Percentiles rank a stretch among this genome's conserved stretches.
These are phyloP conservation scores for Pythium volutum DNA, from an alignment of 352 stramenopile genomes.

Conservation along the genomic window DNA sequence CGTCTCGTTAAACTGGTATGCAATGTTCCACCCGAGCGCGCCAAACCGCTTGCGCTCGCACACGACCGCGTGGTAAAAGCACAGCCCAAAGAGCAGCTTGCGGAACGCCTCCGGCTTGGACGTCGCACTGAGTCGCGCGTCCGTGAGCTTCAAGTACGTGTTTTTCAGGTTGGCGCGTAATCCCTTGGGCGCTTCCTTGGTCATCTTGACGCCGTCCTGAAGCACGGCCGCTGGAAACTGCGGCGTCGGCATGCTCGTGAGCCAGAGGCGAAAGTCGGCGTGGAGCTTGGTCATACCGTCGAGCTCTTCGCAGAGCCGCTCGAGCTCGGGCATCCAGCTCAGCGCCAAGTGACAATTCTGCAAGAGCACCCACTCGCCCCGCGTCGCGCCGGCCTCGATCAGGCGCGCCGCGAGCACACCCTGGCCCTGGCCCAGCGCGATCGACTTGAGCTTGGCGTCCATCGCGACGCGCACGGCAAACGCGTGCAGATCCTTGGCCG, in stretches of 20 bases:
- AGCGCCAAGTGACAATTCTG: constrained; percentile 96
- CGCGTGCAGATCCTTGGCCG: constrained; percentile 90
- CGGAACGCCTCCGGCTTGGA: constrained; percentile 87
- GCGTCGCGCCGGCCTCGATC: constrained; percentile 86
- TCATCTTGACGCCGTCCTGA: constrained; percentile 97
- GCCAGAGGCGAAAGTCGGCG: constrained; percentile 93
- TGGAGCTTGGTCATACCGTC: constrained; percentile 77
- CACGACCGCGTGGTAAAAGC: constrained; percentile 90
- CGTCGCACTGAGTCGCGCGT: constrained; percentile 81
- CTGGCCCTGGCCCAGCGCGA: constrained; percentile 93
- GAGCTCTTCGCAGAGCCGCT: constrained; percentile 93
- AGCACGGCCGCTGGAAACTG: constrained; percentile 91
- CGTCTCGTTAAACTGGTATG: constrained; percentile 97
- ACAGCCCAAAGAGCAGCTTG: constrained; percentile 94
- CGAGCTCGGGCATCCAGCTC: constrained; percentile 94
- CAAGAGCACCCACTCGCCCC: constrained; percentile 93
- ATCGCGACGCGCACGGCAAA: constrained; percentile 87
- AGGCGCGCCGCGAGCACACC: constrained; percentile 88
- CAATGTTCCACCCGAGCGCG: constrained; percentile 95
- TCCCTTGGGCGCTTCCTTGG: constrained; percentile 94
- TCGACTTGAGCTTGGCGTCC: constrained; percentile 90
- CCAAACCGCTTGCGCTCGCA: constrained; percentile 95
- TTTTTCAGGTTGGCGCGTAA: constrained; percentile 92
- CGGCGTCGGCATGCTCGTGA: constrained; percentile 86
- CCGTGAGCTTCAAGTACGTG: constrained; percentile 94